Percentiles rank a stretch among this genome's conserved stretches.
These are phyloP conservation scores for Craterostigma plantagineum DNA, from an alignment of 257 asterid genomes.

Conservation along the genomic window DNA sequence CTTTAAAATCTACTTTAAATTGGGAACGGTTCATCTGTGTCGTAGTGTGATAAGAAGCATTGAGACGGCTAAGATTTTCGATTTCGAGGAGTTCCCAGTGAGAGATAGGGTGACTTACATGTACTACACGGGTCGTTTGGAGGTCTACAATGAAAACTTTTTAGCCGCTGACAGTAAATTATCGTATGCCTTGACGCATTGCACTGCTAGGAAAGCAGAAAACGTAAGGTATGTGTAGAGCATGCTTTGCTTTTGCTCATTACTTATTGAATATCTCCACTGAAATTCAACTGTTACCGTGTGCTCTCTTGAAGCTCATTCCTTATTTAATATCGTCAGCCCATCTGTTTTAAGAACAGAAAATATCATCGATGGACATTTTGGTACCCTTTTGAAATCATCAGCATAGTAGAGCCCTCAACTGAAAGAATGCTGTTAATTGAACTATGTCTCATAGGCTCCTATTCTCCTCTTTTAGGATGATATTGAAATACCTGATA, in stretches of 20 bases:
- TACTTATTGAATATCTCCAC: no score
- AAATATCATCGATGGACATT: not conserved
- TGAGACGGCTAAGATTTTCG: constrained; percentile 85
- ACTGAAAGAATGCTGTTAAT: no score
- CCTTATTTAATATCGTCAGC: no score
- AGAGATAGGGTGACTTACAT: constrained; percentile 95
- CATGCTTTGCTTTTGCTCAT: not conserved
- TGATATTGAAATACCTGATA: constrained; percentile 80
- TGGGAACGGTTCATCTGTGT: constrained; percentile 83
- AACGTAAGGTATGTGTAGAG: constrained; percentile 61
- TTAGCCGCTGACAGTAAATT: constrained; percentile 82
- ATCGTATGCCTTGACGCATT: constrained; percentile 76
- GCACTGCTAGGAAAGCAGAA: constrained; percentile 43
- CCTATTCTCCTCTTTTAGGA: constrained; percentile 28
- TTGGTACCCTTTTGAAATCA: no score
- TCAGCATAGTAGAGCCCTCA: no score
- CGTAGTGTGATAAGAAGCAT: constrained; percentile 95
- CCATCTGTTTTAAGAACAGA: no score
- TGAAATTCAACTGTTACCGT: no score
- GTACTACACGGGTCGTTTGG: constrained; percentile 97
- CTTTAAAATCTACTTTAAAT: constrained; percentile 85
- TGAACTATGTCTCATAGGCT: no score
- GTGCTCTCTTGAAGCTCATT: no score
- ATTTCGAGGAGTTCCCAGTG: constrained; percentile 87
- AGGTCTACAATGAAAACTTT: constrained; percentile 90